Conservation (phyloP, 2,329 filamentous ascomycete genomes). For the Cordyceps javanica region DNA sequence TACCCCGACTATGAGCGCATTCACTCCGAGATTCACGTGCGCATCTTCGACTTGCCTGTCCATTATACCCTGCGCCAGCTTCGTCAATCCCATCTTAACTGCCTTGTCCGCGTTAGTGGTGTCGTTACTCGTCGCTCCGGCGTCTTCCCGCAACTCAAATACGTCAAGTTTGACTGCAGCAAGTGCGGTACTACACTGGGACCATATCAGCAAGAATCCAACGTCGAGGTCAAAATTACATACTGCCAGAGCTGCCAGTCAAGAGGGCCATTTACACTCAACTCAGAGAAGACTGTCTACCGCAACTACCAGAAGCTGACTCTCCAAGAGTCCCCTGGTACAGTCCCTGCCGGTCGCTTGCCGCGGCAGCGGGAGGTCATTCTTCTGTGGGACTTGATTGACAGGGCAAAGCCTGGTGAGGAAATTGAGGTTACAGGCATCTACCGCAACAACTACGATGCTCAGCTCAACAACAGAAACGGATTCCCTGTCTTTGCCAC, state of each 20-base stretch:
- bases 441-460: constrained; percentile 97
- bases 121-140: constrained; percentile 92
- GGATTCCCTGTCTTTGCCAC: constrained; percentile 98
- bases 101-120: constrained; percentile 85
- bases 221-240: constrained; percentile 90
- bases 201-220: constrained; percentile 95
- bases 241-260: constrained; percentile 97
- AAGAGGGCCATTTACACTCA: constrained; percentile 87
- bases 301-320: constrained; percentile 98
- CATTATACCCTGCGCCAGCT: constrained; percentile 93
- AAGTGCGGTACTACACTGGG: constrained; percentile 91
- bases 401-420: constrained; percentile 92
- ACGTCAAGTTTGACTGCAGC: constrained; percentile 94
- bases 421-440: constrained; percentile 96
- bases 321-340: constrained; percentile 92
- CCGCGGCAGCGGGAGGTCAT: constrained; percentile 92
- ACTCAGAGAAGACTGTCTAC: constrained; percentile 96
- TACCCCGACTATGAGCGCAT: constrained; percentile 98
- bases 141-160: constrained; percentile 96
- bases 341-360: constrained; percentile 89
- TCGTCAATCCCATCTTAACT: constrained; percentile 93
- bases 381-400: constrained; percentile 93
- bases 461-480: constrained; percentile 95
- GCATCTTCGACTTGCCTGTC: constrained; percentile 89
- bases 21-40: constrained; percentile 94